These are phyloP conservation scores for Yarrowia sp. DNA, from an alignment of 805 yeast species.

Conservation along the genomic window DNA sequence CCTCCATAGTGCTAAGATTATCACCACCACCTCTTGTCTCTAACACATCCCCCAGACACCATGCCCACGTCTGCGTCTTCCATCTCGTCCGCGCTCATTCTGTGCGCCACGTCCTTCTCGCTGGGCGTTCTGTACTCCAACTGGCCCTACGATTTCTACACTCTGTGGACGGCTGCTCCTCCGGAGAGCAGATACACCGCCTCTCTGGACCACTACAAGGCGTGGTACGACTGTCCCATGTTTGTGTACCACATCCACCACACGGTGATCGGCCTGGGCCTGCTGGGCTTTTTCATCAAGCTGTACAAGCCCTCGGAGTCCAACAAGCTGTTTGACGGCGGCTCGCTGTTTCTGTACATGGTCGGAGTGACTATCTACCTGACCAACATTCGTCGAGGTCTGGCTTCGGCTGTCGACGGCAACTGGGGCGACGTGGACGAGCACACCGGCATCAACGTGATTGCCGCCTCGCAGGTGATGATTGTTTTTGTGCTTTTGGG, in stretches of 20 bases:
- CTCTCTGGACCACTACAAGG: conserved; percentile 75
- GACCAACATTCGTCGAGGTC: conserved; percentile 84
- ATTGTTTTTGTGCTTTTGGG: conserved; percentile 75
- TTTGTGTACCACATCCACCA: conserved; percentile 69
- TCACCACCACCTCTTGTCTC: too few species aligned
- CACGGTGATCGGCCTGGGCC: conserved; percentile 65
- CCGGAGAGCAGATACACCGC: conserved; percentile 61
- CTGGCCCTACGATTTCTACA: conserved; percentile 78
- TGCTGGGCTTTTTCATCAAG: conserved; percentile 75
- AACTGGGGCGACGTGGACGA: conserved; percentile 94
- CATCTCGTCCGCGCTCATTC: conserved; percentile 47
- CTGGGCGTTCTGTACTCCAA: conserved; percentile 81
- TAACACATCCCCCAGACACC: not conserved
- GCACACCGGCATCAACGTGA: conserved; percentile 84
- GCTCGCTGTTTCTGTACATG: conserved; percentile 75
- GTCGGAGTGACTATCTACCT: conserved; percentile 78
- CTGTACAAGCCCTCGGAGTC: conserved; percentile 88
- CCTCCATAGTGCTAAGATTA: too few species aligned
- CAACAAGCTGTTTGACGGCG: conserved; percentile 87
- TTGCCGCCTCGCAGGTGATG: conserved; percentile 88
- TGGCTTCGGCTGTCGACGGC: conserved; percentile 69
- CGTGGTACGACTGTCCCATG: conserved; percentile 71
- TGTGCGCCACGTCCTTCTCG: conserved; percentile 68
- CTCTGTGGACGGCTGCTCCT: conserved; percentile 68
- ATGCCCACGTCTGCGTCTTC: conserved; percentile 50